These are phyloP conservation scores for Hypoxylon sp. DNA, from an alignment of 2,329 filamentous ascomycete genomes.

Conservation along the genomic window DNA sequence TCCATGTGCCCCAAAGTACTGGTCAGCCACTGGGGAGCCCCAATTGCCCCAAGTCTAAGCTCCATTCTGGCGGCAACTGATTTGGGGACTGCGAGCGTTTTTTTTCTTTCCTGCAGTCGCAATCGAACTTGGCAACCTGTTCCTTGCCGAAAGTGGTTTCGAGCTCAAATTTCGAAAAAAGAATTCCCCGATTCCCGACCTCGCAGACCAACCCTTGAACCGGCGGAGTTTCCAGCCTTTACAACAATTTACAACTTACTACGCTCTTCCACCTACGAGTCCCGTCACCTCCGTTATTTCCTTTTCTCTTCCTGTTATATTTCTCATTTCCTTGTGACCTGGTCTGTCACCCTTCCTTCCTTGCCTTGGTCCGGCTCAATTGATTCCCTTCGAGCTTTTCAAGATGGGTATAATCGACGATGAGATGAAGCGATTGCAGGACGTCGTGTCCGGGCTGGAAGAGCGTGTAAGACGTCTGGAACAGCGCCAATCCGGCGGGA, in stretches of 20 bases:
- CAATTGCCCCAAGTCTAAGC: slow-evolving; percentile 47
- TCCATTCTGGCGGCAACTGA: slow-evolving; percentile 19
- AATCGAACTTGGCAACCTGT: slow-evolving; percentile 48
- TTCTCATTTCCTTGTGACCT: slow-evolving; percentile 42
- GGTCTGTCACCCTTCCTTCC: slow-evolving; percentile 28
- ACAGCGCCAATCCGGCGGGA: slow-evolving; percentile 73
- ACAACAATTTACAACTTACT: slow-evolving; percentile 40
- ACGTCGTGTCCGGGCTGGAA: slow-evolving; percentile 87
- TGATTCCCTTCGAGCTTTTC: slow-evolving; percentile 43
- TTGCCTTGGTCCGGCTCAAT: slow-evolving; percentile 50
- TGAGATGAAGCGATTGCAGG: slow-evolving; percentile 86
- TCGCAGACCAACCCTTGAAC: slow-evolving; percentile 38
- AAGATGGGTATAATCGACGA: slow-evolving; percentile 92
- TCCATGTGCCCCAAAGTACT: background rate
- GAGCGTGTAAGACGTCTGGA: slow-evolving; percentile 89
- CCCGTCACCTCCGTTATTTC: slow-evolving; percentile 33
- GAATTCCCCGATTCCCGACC: slow-evolving; percentile 48
- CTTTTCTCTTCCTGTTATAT: slow-evolving; percentile 38
- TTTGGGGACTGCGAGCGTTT: background rate
- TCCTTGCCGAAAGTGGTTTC: slow-evolving; percentile 30
- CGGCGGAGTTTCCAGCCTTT: slow-evolving; percentile 33
- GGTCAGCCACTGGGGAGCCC: slow-evolving; percentile 44
- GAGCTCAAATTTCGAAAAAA: slow-evolving; percentile 37
- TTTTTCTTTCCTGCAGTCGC: slow-evolving; percentile 37
- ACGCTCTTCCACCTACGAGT: slow-evolving; percentile 39